Evolutionary conservation across 495 filamentous ascomycete genomes (phyloP).

Genomic region (Penicillium pancosmium): DNA sequence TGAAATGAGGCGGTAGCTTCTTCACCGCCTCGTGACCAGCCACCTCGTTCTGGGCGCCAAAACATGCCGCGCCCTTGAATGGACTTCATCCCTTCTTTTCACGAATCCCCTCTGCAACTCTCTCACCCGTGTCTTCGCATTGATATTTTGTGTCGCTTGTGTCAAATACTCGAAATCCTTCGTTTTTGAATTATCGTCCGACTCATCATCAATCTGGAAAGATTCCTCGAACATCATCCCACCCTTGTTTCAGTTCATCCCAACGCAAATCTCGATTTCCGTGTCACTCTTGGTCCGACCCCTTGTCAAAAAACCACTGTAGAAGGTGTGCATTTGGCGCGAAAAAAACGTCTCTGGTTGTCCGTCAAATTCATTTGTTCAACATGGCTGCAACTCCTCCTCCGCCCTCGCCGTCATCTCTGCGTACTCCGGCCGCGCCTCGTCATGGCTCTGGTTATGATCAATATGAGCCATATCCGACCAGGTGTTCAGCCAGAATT

Average conservation of each 20-base stretch:
- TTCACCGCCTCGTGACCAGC: slow-evolving; percentile 4
- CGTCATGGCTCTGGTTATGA: slow-evolving; percentile 69
- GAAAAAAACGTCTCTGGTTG: not conserved
- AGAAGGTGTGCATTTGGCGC: slow-evolving; percentile 4
- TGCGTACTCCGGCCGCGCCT: slow-evolving; percentile 73
- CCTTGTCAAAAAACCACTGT: slow-evolving; percentile 3
- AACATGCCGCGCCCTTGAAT: slow-evolving; percentile 22
- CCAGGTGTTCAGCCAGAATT: slow-evolving; percentile 49
- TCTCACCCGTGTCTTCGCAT: not conserved
- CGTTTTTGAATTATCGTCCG: not conserved
- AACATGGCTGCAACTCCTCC: slow-evolving; percentile 69
- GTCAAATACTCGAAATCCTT: not conserved
- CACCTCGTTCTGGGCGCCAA: slow-evolving; percentile 25
- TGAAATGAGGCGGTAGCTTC: slow-evolving; percentile 15
- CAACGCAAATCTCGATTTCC: not conserved
- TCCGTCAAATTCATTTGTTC: slow-evolving; percentile 6
- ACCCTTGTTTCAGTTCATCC: slow-evolving; percentile 23
- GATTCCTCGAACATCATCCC: slow-evolving; percentile 3
- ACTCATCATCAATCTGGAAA: not conserved
- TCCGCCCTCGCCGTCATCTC: slow-evolving; percentile 47
- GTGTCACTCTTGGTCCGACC: not conserved
- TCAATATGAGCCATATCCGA: slow-evolving; percentile 67
- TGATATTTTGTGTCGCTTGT: not conserved
- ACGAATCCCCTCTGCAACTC: slow-evolving; percentile 9
- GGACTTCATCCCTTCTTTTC: slow-evolving; percentile 27